Evolutionary conservation across 1,284 basidiomycete species (phyloP).

Genomic region (Lignosus rhinocerotis): DNA sequence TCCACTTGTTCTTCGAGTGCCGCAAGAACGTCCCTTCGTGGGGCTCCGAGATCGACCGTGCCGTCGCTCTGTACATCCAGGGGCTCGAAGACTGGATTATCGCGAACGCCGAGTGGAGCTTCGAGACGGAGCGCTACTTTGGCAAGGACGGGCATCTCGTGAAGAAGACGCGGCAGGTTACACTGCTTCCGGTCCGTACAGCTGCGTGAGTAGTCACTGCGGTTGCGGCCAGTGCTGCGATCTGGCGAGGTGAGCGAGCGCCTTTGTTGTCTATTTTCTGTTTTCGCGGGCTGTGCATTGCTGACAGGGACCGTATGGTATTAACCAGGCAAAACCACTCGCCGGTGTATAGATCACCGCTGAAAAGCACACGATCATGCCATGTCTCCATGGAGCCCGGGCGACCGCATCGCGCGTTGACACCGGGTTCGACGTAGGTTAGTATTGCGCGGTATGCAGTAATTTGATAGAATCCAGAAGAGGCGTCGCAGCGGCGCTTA

Average conservation of each 20-base stretch:
- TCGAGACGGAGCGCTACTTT: conserved; percentile 45
- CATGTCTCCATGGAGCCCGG: neutral
- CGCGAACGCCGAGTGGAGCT: conserved; percentile 43
- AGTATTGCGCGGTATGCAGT: conserved; percentile 21
- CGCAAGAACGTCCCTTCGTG: conserved; percentile 35
- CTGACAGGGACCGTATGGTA: neutral
- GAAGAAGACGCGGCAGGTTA: conserved; percentile 29
- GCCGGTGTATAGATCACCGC: neutral
- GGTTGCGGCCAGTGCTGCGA: conserved; percentile 5
- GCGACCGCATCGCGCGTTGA: conserved; percentile 5
- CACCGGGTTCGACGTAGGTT: conserved; percentile 9
- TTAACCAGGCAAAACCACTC: neutral
- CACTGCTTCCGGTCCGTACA: conserved; percentile 19
- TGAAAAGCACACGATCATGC: neutral
- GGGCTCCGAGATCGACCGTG: conserved; percentile 33
- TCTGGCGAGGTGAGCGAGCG: conserved; percentile 13
- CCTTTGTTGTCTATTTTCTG: neutral
- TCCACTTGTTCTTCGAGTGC: conserved; percentile 25
- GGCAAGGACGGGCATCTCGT: conserved; percentile 36
- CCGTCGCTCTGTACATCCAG: conserved; percentile 37
- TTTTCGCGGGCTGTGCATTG: neutral
- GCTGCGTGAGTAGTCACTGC: conserved; percentile 11
- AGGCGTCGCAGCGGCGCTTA: neutral
- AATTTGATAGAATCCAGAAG: conserved; percentile 10
- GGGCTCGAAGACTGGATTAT: conserved; percentile 47